Base-by-base conservation (phyloP, 2,329 filamentous ascomycete species). In the Colletotrichum theobromicola region DNA sequence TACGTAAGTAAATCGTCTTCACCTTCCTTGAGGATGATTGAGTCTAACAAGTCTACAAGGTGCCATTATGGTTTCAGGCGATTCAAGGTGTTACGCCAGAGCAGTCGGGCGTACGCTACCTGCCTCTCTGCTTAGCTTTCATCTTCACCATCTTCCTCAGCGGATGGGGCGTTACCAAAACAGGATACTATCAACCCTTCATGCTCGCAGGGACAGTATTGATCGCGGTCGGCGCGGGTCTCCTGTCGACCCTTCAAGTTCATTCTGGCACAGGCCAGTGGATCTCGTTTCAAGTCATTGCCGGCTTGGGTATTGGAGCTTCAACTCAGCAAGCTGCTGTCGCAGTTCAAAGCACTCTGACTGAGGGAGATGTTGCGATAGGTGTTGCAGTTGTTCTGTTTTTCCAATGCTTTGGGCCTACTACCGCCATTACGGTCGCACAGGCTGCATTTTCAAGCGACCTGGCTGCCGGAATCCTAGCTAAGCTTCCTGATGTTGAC, bases 171-270 rank as follows among this genome's bases (percentile, higher is more conserved):
- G 77, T 82, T 24, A 81, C 80, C 5, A 69, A 80, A 6, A 62
- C 80, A 3, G 84, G 84, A 5, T 85, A 85, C 37, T 84, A 85
- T 32, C 80, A 77, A 15, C 83, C 77, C 0, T 82, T 80, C 46
- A 83, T 84, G 80, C 79, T 84, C 5, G 57, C 76, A 2, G 79
- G 79, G 2, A 77, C 82, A 1, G 66, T 84, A 68, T 72, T 78
- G 28, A 77, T 70, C 53, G 75, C 81, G 1, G 73, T 82, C 32
- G 82, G 82, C 10, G 24, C 71, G 0, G 71, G 71, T 6, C 50
- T 74, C 3, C 46, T 74, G 1, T 74, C 72, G 12, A 70, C 72
- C 3, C 72, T 74, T 10, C 42, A 37, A 18, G 35, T 42, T 7
- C 32, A 79, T 57, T 82, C 83, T 7, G 68, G 76, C 4, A 76